Evolutionary conservation across 192 early-diverging fungal genomes (phyloP).

Genomic region (Cladochytrium replicatum): DNA sequence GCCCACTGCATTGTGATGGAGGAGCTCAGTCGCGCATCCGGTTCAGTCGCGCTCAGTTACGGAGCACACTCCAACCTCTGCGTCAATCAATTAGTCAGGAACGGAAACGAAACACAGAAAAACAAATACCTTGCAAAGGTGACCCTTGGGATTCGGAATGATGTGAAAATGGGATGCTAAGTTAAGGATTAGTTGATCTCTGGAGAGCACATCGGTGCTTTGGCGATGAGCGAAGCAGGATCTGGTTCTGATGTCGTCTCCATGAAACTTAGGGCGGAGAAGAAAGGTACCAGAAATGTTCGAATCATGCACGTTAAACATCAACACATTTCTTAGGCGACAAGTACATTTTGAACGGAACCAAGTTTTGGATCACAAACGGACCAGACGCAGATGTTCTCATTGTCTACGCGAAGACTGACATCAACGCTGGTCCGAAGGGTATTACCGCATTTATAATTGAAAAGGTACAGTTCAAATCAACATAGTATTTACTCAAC

Average conservation of each 20-base stretch:
- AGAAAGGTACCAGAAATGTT: too few species aligned
- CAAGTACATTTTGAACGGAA: constrained; percentile 71
- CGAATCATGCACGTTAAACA: too few species aligned
- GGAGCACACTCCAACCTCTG: constrained; percentile 94
- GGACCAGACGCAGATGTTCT: constrained; percentile 79
- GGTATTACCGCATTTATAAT: constrained; percentile 93
- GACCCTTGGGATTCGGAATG: constrained; percentile 4
- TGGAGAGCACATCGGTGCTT: constrained; percentile 80
- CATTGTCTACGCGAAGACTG: constrained; percentile 89
- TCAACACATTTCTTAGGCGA: too few species aligned
- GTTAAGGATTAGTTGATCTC: constrained; percentile 48
- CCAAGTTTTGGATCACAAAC: constrained; percentile 97
- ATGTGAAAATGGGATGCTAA: not conserved
- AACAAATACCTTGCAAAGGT: constrained; percentile 79
- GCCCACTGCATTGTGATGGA: constrained; percentile 90
- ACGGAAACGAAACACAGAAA: constrained; percentile 80
- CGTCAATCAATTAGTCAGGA: constrained; percentile 90
- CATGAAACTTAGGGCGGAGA: constrained; percentile 75
- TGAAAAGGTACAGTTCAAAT: constrained; percentile 51
- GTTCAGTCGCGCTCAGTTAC: constrained; percentile 83
- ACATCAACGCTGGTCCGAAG: constrained; percentile 62
- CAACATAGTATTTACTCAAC: not conserved
- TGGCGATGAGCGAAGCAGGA: constrained; percentile 90
- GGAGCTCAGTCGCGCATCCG: constrained; percentile 80
- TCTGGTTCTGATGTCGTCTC: constrained; percentile 88